Percentiles rank a stretch among this genome's conserved stretches.
Conservation (phyloP, 768 basidiomycete species). For the Suillus americanus region DNA sequence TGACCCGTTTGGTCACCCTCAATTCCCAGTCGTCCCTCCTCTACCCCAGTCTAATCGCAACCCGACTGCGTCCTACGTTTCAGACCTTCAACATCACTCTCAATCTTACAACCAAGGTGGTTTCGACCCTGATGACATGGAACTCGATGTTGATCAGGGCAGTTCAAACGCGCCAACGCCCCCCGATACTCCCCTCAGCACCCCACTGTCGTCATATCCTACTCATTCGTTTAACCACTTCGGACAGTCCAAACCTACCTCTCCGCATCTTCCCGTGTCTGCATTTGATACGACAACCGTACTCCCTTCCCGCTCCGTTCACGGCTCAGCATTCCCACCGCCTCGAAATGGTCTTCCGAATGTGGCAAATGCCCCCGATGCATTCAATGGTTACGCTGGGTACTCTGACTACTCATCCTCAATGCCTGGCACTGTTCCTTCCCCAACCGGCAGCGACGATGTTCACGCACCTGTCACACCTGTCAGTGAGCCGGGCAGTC, state of each 20-base stretch:
- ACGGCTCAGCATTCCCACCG: constrained; percentile 32
- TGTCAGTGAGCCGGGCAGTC: constrained; percentile 32
- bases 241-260: constrained; percentile 28
- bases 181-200: constrained; percentile 44
- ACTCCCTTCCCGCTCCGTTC: constrained; percentile 43
- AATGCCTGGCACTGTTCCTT: constrained; percentile 55
- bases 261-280: constrained; percentile 37
- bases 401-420: constrained; percentile 64
- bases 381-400: constrained; percentile 69
- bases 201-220: constrained; percentile 38
- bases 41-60: constrained; percentile 7
- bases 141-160: constrained; percentile 64
- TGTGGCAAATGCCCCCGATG: constrained; percentile 41
- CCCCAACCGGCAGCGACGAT: constrained; percentile 29
- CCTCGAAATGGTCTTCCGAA: constrained; percentile 27
- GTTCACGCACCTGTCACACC: constrained; percentile 26
- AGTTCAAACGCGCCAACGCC: constrained; percentile 40
- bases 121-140: constrained; percentile 82
- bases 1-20: constrained; percentile 41
- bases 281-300: constrained; percentile 57
- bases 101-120: constrained; percentile 34
- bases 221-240: constrained; percentile 32
- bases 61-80: constrained; percentile 19
- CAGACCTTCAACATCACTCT: constrained; percentile 24
- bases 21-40: constrained; percentile 30